Evolutionary conservation across 1,284 basidiomycete genomes (phyloP).

Genomic region (Puccinia triticina): DNA sequence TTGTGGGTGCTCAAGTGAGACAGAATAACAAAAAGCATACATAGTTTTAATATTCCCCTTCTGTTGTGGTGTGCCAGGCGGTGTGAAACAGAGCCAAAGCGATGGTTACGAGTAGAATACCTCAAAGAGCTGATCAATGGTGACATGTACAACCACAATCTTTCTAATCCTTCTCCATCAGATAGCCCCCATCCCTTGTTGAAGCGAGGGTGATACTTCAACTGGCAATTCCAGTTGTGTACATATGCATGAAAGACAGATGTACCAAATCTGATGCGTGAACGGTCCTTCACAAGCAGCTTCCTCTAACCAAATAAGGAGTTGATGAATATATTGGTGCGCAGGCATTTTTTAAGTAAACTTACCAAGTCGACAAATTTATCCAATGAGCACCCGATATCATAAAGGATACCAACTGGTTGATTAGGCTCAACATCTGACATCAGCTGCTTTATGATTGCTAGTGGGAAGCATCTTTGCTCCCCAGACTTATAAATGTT

Average conservation of each 20-base stretch:
- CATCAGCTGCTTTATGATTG: not conserved
- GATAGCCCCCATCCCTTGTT: slow-evolving; percentile 25
- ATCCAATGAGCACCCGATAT: slow-evolving; percentile 11
- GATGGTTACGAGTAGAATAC: not conserved
- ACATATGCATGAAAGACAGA: slow-evolving; percentile 31
- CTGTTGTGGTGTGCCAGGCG: not conserved
- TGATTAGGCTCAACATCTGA: not conserved
- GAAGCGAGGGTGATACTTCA: slow-evolving; percentile 3
- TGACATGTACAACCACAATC: not conserved
- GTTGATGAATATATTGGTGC: not conserved
- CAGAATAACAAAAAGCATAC: not conserved
- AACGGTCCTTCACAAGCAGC: not conserved
- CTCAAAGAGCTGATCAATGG: not conserved
- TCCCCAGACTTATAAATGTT: slow-evolving; percentile 11
- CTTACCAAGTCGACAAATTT: not conserved
- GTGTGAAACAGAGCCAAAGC: not conserved
- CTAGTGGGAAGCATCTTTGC: not conserved
- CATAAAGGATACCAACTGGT: slow-evolving; percentile 6
- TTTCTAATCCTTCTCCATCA: not conserved
- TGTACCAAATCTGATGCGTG: not conserved
- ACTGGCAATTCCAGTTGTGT: slow-evolving; percentile 10
- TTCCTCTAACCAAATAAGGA: not conserved
- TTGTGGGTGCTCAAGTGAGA: too few relatives aligned
- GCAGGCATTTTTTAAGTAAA: not conserved
- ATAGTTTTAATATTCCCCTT: not conserved